phyloP scores from a whole-genome alignment of 2,329 filamentous ascomycete genomes.

The Calonectria hawksworthii region DNA sequence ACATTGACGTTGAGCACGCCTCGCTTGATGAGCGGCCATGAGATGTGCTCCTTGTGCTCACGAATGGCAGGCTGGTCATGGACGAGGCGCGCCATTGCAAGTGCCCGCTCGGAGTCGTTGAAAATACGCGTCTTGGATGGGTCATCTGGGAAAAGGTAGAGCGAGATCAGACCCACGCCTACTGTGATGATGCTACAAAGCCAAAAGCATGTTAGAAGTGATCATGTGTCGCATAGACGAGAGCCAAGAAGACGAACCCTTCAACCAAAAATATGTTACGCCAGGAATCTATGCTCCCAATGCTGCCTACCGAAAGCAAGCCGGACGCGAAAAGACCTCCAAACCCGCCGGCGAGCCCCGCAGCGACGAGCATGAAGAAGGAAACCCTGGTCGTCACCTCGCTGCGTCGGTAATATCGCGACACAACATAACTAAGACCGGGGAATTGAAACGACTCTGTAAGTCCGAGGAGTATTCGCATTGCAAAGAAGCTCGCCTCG shows the following conservation, averaged over 20 bases:
- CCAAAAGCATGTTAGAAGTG: background rate
- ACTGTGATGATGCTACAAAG: constrained; percentile 61
- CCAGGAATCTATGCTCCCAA: constrained; percentile 58
- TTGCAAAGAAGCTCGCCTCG: constrained; percentile 61
- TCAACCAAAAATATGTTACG: constrained; percentile 76
- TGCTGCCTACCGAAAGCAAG: constrained; percentile 38
- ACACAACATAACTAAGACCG: constrained; percentile 69
- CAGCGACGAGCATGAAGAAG: constrained; percentile 66
- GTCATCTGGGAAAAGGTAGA: constrained; percentile 65
- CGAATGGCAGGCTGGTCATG: constrained; percentile 49
- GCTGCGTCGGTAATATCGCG: constrained; percentile 68
- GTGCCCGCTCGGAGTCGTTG: constrained; percentile 65
- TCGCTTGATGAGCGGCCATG: constrained; percentile 62
- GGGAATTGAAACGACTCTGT: constrained; percentile 72
- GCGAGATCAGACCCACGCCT: constrained; percentile 61
- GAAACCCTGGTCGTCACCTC: constrained; percentile 69
- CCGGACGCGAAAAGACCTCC: constrained; percentile 69
- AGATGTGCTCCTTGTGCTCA: constrained; percentile 62
- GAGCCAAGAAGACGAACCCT: constrained; percentile 42
- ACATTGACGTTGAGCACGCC: constrained; percentile 59
- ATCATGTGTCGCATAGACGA: too few species aligned
- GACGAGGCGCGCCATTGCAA: constrained; percentile 65
- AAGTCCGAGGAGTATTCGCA: constrained; percentile 64
- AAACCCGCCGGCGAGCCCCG: constrained; percentile 69
- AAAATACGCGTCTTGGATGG: constrained; percentile 65